These are phyloP conservation scores for Blakeslea trispora DNA, from an alignment of 371 early-diverging fungal genomes.

Conservation along the genomic window DNA sequence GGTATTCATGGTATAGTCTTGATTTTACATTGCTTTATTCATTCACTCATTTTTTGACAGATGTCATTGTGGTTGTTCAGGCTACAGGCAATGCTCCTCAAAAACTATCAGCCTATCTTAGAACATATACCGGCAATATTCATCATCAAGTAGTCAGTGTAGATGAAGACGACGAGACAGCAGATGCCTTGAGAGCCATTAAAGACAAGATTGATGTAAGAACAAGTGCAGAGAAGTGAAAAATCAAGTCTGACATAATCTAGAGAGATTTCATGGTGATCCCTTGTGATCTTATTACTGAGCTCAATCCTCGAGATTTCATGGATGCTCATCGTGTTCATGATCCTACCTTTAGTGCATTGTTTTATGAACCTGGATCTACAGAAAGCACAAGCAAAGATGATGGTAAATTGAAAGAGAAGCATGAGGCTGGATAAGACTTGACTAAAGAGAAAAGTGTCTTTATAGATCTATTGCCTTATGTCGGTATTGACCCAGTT, in stretches of 20 bases:
- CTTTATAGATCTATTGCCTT: slow-evolving; percentile 59
- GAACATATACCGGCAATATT: slow-evolving; percentile 70
- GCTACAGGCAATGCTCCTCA: slow-evolving; percentile 41
- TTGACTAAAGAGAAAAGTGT: not conserved
- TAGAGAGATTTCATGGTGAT: slow-evolving; percentile 89
- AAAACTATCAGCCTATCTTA: slow-evolving; percentile 70
- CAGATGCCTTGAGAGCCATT: slow-evolving; percentile 80
- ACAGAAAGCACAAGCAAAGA: slow-evolving; percentile 59
- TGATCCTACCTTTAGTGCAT: slow-evolving; percentile 75
- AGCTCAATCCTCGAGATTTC: slow-evolving; percentile 78
- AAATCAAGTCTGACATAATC: too few species aligned
- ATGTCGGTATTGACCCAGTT: slow-evolving; percentile 79
- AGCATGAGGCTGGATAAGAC: too few species aligned
- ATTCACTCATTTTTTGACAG: slow-evolving; percentile 34
- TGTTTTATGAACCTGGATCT: slow-evolving; percentile 76
- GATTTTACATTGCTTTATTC: too few species aligned
- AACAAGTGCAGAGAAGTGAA: too few species aligned
- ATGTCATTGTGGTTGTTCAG: slow-evolving; percentile 79
- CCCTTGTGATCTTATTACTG: slow-evolving; percentile 86
- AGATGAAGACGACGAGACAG: slow-evolving; percentile 81
- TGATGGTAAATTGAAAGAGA: slow-evolving; percentile 54
- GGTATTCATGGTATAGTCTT: slow-evolving; percentile 86
- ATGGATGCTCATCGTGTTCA: slow-evolving; percentile 79
- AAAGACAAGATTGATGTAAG: slow-evolving; percentile 78
- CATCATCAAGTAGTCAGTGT: slow-evolving; percentile 63